These are phyloP conservation scores for Tulasnella sp. DNA, from an alignment of 768 basidiomycete species.

Conservation along the genomic window DNA sequence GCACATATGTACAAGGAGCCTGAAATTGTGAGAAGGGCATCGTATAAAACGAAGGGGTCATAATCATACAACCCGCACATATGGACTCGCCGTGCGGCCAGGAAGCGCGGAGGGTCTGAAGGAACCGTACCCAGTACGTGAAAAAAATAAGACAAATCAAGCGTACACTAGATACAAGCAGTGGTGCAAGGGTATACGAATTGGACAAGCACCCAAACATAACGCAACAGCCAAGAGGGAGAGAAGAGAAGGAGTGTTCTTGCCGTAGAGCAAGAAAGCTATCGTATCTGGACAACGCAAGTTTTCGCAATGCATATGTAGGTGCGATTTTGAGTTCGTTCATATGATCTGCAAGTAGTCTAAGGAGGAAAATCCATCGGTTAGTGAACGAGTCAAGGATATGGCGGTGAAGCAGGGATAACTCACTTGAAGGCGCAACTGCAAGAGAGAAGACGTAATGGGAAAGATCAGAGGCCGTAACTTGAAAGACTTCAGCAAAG, in stretches of 20 bases:
- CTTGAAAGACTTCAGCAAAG: not conserved
- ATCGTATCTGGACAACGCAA: not conserved
- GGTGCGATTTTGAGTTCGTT: not conserved
- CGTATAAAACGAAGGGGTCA: no score
- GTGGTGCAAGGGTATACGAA: no score
- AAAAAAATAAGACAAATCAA: no score
- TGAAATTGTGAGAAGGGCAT: no score
- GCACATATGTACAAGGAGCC: no score
- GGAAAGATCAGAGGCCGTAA: not conserved
- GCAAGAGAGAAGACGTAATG: not conserved
- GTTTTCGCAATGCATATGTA: not conserved
- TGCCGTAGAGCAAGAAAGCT: not conserved
- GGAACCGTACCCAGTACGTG: no score
- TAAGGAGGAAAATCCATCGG: not conserved
- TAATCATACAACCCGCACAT: no score
- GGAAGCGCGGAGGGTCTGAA: no score
- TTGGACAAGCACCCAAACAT: no score
- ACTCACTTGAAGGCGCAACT: slow-evolving; percentile 22
- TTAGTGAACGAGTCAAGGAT: not conserved
- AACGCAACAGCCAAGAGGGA: not conserved
- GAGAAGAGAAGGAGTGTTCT: not conserved
- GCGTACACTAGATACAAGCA: no score
- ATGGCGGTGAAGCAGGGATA: not conserved
- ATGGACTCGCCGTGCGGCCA: no score
- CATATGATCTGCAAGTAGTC: slow-evolving; percentile 20